phyloP scores from a whole-genome alignment of 2,329 filamentous ascomycete species.

The Epicoccum sorghinum region DNA sequence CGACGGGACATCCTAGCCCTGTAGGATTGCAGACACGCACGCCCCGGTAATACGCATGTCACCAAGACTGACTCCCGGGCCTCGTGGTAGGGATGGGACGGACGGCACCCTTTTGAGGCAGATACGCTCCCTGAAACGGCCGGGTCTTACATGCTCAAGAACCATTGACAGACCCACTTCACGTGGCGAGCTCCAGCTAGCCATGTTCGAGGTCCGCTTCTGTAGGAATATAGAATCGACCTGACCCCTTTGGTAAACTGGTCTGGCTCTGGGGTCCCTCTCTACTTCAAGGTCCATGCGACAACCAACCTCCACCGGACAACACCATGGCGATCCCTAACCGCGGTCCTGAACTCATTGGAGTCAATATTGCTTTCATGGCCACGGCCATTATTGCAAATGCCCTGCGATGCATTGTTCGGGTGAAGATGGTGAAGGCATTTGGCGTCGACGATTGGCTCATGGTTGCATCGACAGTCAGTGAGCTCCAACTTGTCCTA shows the following conservation, averaged over 20 bases:
- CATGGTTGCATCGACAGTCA: slow-evolving; percentile 41
- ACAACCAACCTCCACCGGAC: slow-evolving; percentile 9
- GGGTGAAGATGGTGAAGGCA: slow-evolving; percentile 41
- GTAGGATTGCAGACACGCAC: background rate
- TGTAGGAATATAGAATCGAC: slow-evolving; percentile 24
- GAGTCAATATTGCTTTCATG: slow-evolving; percentile 38
- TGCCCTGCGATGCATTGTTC: slow-evolving; percentile 37
- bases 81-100: slow-evolving; percentile 10
- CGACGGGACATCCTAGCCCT: background rate
- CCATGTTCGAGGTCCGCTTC: slow-evolving; percentile 22
- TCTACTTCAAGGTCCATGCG: slow-evolving; percentile 12
- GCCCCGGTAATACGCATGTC: slow-evolving; percentile 4
- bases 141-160: slow-evolving; percentile 20
- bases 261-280: slow-evolving; percentile 6
- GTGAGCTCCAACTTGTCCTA: background rate
- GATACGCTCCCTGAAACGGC: slow-evolving; percentile 28
- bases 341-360: slow-evolving; percentile 41
- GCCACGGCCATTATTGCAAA: slow-evolving; percentile 33
- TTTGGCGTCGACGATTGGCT: slow-evolving; percentile 46
- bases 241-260: slow-evolving; percentile 14
- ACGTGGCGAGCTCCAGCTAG: slow-evolving; percentile 24
- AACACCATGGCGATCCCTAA: slow-evolving; percentile 38
- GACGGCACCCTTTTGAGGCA: slow-evolving; percentile 19
- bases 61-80: background rate
- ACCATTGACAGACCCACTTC: slow-evolving; percentile 26